Evolutionary conservation across 2,329 filamentous ascomycete genomes (phyloP), one percentile per base, ranked within the genome.

Genomic region (Sarocladium brachiariae): DNA sequence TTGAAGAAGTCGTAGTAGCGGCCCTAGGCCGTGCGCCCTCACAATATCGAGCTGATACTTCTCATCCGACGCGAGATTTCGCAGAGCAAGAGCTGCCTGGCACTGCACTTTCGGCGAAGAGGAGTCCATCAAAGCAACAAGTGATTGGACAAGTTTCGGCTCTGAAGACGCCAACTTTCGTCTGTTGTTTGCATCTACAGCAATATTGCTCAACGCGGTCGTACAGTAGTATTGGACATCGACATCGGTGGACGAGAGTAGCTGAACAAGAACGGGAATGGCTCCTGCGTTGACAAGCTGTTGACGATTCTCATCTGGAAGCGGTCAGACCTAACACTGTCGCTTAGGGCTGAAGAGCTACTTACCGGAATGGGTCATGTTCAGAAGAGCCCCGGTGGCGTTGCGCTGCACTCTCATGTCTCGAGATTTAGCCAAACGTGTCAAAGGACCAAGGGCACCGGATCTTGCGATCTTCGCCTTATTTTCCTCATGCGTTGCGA

Each of bases 141-240:
- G 75, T 8, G 89, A 96, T 64, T 96, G 89, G 21, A 99, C 91
- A 23, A 99, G 78, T 57, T 91, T 89, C 19, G 88, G 84, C 66
- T 99, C 93, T 8, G 87, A 91, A 63, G 95, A 86, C 25, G 92
- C 89, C 50, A 99, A 79, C 65, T 92, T 90, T 63, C 91, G 89
- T 58, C 93, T 80, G 71, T 97, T 97, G 62, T 83, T 86, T 41
- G 86, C 79, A 65, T 99, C 93, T 50, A 99, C 93, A 6, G 93
- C 93, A 59, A 99, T 99, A 68, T 99, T 99, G 77, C 92, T 97
- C 52, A 99, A 80, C 11, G 93, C 93, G 4, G 93, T 99, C 16
- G 93, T 99, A 73, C 93, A 99, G 71, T 99, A 99, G 71, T 99
- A 99, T 71, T 99, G 93, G 27, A 99, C 93, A 64, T 99, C 93